Evolutionary conservation across 2,329 filamentous ascomycete genomes (phyloP).

Genomic region (Epichloe sylvatica): DNA sequence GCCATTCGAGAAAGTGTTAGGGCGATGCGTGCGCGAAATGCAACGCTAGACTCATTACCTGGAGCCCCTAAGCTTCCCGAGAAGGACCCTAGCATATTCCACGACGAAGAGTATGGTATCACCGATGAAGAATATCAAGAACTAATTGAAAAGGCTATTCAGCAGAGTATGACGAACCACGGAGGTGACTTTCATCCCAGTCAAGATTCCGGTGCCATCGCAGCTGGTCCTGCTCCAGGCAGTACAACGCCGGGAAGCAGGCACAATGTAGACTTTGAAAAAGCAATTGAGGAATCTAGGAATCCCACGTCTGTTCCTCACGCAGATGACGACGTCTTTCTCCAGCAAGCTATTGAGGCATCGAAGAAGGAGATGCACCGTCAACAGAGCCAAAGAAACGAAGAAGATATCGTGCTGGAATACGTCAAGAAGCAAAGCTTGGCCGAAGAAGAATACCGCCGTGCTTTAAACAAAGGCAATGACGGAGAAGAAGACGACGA

Average conservation of each 20-base stretch:
- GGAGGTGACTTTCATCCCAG: constrained; percentile 5
- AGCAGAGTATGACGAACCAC: constrained; percentile 30
- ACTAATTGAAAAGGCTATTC: constrained; percentile 41
- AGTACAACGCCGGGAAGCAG: neutral
- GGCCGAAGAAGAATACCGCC: constrained; percentile 45
- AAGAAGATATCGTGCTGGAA: constrained; percentile 62
- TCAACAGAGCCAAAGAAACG: constrained; percentile 32
- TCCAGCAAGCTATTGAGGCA: constrained; percentile 32
- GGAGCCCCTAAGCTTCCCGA: constrained; percentile 11
- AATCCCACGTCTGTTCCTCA: neutral
- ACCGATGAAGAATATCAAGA: constrained; percentile 45
- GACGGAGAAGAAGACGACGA: constrained; percentile 26
- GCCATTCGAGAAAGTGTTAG: constrained; percentile 60
- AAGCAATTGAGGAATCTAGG: constrained; percentile 27
- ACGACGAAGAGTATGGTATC: constrained; percentile 30
- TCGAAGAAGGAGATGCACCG: constrained; percentile 30
- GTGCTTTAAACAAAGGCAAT: constrained; percentile 21
- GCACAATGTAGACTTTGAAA: constrained; percentile 21
- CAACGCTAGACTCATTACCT: constrained; percentile 13
- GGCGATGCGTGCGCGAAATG: constrained; percentile 29
- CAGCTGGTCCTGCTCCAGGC: constrained; percentile 4
- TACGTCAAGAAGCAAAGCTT: constrained; percentile 67
- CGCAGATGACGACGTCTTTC: constrained; percentile 13
- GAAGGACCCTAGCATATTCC: constrained; percentile 20
- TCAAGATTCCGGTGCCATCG: constrained; percentile 10